Evolutionary conservation across 805 yeast genomes (phyloP).

Genomic region (Wickerhamomyces rabaulensis): DNA sequence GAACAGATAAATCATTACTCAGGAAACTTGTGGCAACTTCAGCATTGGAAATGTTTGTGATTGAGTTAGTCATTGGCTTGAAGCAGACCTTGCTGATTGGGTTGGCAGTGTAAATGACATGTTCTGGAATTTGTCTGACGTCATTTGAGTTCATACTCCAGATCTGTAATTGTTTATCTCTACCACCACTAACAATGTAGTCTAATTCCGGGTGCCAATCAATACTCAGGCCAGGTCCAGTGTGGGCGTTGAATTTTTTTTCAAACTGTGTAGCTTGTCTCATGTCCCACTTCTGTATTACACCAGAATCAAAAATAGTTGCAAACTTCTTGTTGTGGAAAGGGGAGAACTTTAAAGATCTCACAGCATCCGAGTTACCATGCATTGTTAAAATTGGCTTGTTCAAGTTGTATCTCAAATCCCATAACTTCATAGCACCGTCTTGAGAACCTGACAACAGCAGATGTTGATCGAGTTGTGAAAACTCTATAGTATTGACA

Average conservation of each 20-base stretch:
- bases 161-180: conserved; percentile 77
- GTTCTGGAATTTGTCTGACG: conserved; percentile 50
- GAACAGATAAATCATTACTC: conserved; percentile 61
- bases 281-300: conserved; percentile 82
- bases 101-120: conserved; percentile 66
- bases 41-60: conserved; percentile 42
- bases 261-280: conserved; percentile 61
- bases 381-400: conserved; percentile 47
- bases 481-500: conserved; percentile 39
- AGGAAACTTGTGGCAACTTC: conserved; percentile 71
- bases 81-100: conserved; percentile 77
- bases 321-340: conserved; percentile 55
- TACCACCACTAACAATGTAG: conserved; percentile 84
- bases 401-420: conserved; percentile 42
- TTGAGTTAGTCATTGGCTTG: conserved; percentile 39
- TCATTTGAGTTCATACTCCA: conserved; percentile 54
- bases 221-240: conserved; percentile 83
- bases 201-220: conserved; percentile 87
- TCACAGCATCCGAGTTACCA: conserved; percentile 67
- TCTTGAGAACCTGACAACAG: conserved; percentile 71
- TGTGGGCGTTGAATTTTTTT: conserved; percentile 76
- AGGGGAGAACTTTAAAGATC: conserved; percentile 51
- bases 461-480: conserved; percentile 31
- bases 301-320: conserved; percentile 85
- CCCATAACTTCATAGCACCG: conserved; percentile 76